These are phyloP conservation scores for Trichosporon faecale DNA, from an alignment of 1,284 basidiomycete genomes.

Conservation along the genomic window DNA sequence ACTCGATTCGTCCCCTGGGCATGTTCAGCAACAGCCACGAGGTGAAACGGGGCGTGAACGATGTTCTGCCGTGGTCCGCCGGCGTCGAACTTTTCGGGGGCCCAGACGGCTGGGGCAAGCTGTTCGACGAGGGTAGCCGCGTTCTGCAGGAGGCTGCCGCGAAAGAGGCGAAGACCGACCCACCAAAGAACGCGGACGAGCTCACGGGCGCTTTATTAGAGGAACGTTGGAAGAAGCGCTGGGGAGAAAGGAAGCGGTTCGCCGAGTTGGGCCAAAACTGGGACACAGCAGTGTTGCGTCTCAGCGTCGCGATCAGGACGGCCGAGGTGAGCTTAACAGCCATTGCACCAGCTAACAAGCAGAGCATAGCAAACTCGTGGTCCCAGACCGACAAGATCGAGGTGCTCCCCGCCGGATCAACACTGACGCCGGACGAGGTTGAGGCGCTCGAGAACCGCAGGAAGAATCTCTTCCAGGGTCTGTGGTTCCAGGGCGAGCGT, in stretches of 20 bases:
- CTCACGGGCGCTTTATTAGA: not conserved
- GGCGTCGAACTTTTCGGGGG: slow-evolving; percentile 38
- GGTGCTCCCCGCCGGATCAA: slow-evolving; percentile 17
- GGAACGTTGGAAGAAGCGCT: slow-evolving; percentile 33
- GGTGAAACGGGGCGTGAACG: slow-evolving; percentile 25
- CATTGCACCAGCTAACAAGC: slow-evolving; percentile 9
- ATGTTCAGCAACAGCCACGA: slow-evolving; percentile 33
- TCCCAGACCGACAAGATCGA: slow-evolving; percentile 44
- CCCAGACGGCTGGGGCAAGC: slow-evolving; percentile 29
- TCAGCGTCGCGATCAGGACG: slow-evolving; percentile 35
- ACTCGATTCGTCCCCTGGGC: slow-evolving; percentile 41
- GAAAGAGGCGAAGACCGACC: slow-evolving; percentile 26
- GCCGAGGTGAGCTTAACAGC: slow-evolving; percentile 32
- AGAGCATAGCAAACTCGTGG: slow-evolving; percentile 39
- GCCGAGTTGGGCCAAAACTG: slow-evolving; percentile 32
- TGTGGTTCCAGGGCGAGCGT: slow-evolving; percentile 86
- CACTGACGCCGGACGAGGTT: slow-evolving; percentile 30
- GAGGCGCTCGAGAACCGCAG: slow-evolving; percentile 27
- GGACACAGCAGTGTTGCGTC: slow-evolving; percentile 31
- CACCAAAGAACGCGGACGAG: slow-evolving; percentile 17
- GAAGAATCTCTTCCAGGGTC: slow-evolving; percentile 59
- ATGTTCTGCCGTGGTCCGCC: slow-evolving; percentile 38
- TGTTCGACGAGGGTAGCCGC: slow-evolving; percentile 32
- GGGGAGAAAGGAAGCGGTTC: slow-evolving; percentile 36
- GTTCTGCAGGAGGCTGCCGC: slow-evolving; percentile 29